A percentile compares a stretch with the other conserved stretches of the same genome.
Evolutionary conservation across 306 rosid genomes (phyloP).

Genomic region (Astragalus glycyphyllos): DNA sequence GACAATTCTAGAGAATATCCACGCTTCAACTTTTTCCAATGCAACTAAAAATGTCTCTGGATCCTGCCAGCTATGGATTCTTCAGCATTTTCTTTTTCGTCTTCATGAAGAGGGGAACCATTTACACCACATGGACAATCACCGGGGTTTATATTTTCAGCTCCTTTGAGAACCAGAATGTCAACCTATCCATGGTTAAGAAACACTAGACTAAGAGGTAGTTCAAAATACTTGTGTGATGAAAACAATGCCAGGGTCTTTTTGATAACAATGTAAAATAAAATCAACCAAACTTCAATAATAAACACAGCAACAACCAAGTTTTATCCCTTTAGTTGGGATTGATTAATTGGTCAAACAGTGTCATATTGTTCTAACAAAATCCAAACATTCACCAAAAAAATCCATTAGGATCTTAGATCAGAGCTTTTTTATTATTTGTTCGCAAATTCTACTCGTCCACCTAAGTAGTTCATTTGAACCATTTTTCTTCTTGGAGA

Average conservation of each 20-base stretch:
- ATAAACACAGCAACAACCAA: neutral
- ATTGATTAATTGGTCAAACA: constrained; percentile 10
- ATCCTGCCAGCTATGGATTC: constrained; percentile 62
- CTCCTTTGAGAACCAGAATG: constrained; percentile 85
- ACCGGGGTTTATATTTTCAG: constrained; percentile 43
- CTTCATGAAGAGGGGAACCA: constrained; percentile 27
- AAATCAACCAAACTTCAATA: constrained; percentile 20
- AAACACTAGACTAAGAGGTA: constrained; percentile 20
- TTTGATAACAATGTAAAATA: constrained; percentile 25
- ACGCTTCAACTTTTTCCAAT: constrained; percentile 80
- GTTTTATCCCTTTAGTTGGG: constrained; percentile 13
- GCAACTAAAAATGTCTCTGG: constrained; percentile 59
- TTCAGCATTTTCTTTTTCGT: constrained; percentile 46
- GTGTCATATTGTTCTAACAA: neutral
- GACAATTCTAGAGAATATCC: constrained; percentile 87
- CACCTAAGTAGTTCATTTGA: constrained; percentile 7
- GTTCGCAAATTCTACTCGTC: constrained; percentile 18
- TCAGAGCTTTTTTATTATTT: constrained; percentile 6
- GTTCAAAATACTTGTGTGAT: constrained; percentile 9
- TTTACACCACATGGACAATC: constrained; percentile 41
- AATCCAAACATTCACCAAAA: constrained; percentile 3
- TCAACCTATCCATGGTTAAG: constrained; percentile 68
- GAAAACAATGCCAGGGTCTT: constrained; percentile 5
- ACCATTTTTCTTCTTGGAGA: constrained; percentile 1
- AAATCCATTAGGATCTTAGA: neutral